These are phyloP conservation scores for Dactylonectria estremocensis DNA, from an alignment of 2,329 filamentous ascomycete genomes.

Conservation along the genomic window DNA sequence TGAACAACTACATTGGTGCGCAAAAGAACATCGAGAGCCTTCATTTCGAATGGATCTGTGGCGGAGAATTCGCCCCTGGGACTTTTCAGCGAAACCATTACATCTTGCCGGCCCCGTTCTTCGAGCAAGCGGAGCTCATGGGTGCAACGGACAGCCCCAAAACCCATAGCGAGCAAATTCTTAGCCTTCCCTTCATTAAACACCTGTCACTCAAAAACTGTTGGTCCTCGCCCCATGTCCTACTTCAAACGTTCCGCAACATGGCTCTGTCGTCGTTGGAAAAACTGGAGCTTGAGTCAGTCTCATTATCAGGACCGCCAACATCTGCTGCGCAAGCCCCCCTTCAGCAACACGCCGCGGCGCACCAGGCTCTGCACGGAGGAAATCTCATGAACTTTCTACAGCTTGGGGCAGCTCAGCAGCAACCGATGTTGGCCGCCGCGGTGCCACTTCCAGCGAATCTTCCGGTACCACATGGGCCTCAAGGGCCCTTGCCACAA, in stretches of 20 bases:
- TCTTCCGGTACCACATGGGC: too few relatives aligned
- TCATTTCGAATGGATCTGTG: slow-evolving; percentile 77
- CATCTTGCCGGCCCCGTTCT: slow-evolving; percentile 74
- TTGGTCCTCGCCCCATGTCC: slow-evolving; percentile 74
- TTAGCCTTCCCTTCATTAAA: slow-evolving; percentile 70
- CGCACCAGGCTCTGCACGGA: slow-evolving; percentile 17
- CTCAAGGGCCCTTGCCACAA: too few relatives aligned
- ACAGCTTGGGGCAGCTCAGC: slow-evolving; percentile 16
- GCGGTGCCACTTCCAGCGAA: too few relatives aligned
- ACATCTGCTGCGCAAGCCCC: slow-evolving; percentile 45
- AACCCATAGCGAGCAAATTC: slow-evolving; percentile 54
- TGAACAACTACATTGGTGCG: slow-evolving; percentile 65
- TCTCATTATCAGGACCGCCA: slow-evolving; percentile 72
- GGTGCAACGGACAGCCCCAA: slow-evolving; percentile 48
- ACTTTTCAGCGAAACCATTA: slow-evolving; percentile 73
- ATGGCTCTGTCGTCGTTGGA: slow-evolving; percentile 65
- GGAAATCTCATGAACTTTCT: slow-evolving; percentile 39
- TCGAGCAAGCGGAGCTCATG: slow-evolving; percentile 54
- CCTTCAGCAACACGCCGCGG: slow-evolving; percentile 38
- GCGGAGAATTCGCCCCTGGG: slow-evolving; percentile 77
- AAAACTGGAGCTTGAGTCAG: slow-evolving; percentile 72
- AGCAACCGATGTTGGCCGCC: not conserved
- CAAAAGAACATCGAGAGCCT: slow-evolving; percentile 69
- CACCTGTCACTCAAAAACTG: slow-evolving; percentile 77
- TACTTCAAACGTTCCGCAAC: slow-evolving; percentile 65